Percentiles rank a stretch among this genome's conserved stretches.
These are phyloP conservation scores for Articulospora tetracladia DNA, from an alignment of 495 filamentous ascomycete species.

Conservation along the genomic window DNA sequence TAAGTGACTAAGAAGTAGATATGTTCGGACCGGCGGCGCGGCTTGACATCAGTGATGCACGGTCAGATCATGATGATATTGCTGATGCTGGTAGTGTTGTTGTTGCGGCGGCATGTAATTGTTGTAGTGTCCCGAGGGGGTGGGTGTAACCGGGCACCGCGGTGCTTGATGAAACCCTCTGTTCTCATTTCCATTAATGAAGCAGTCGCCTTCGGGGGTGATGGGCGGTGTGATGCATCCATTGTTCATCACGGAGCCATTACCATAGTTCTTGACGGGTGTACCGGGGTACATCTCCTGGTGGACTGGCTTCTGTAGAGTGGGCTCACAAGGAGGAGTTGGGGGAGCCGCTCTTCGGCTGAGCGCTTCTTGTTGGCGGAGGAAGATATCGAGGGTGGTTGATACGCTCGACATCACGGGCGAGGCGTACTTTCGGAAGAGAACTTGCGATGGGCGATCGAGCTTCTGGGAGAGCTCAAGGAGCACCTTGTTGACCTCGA, in stretches of 20 bases:
- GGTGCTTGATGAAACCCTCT: slow-evolving; percentile 44
- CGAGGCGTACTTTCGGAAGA: slow-evolving; percentile 84
- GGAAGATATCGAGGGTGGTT: slow-evolving; percentile 76
- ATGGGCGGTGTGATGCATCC: slow-evolving; percentile 94
- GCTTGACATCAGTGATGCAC: slow-evolving; percentile 18
- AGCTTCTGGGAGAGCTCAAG: slow-evolving; percentile 84
- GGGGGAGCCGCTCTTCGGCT: slow-evolving; percentile 54
- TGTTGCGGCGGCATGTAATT: slow-evolving; percentile 20
- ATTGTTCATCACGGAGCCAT: slow-evolving; percentile 48
- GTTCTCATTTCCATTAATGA: slow-evolving; percentile 36
- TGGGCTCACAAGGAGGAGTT: slow-evolving; percentile 61
- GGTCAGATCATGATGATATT: slow-evolving; percentile 21
- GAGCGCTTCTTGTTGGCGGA: slow-evolving; percentile 76
- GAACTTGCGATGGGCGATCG: slow-evolving; percentile 78
- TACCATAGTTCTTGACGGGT: slow-evolving; percentile 74
- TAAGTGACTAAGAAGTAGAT: neutral
- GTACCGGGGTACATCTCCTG: slow-evolving; percentile 61
- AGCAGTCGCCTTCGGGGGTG: slow-evolving; percentile 79
- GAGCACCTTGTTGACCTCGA: slow-evolving; percentile 72
- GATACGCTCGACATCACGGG: slow-evolving; percentile 79
- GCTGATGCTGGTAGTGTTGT: slow-evolving; percentile 28
- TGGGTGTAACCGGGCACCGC: slow-evolving; percentile 49
- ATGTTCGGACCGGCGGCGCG: neutral
- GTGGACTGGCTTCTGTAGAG: slow-evolving; percentile 44
- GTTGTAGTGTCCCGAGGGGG: slow-evolving; percentile 31